Evolutionary conservation across 2,329 filamentous ascomycete genomes (phyloP), one percentile per base, ranked within the genome.

Genomic region (Aspergillus sp.): DNA sequence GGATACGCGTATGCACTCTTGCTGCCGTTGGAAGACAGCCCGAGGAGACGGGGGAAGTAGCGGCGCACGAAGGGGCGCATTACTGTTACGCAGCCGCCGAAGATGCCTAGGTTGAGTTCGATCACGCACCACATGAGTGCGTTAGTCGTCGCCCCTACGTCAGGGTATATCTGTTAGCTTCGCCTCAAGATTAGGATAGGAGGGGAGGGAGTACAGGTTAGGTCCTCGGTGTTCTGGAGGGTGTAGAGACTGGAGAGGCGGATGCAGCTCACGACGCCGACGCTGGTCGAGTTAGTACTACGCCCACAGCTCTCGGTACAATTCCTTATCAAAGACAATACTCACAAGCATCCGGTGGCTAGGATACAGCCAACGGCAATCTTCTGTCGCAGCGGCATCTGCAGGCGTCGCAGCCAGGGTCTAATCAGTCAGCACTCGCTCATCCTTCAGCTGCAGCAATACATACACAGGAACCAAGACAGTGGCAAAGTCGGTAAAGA

Each of bases 351-450:
- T 27, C 69, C 68, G 63, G 68, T 70, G 1, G 63, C 64, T 7
- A 70, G 49, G n/a, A 71, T 64, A n/a, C 34, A 60, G 5, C 59
- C 59, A 9, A 73, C 59, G 3, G 65, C 68, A 51, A 73, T 61
- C 53, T 72, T 73, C 50, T 72, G 67, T 19, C 65, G 59, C 13
- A 58, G 3, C 1, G 68, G 68, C 65, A 73, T 70, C 52, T 73
- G 68, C 44, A 73, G 60, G 48, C 59, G 61, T 22, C 65, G 64
- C 8, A 73, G 50, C 59, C 70, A 66, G 2, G 70, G 69, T 48
- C 64, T 69, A 46, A 44, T 19, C n/a, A 17, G 27, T 57, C 27
- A 57, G 54, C 45, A 33, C 15, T 37, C 44, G 30, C 17, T 27
- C 15, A 11, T 6, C 2, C 8, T 12, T 47, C 11, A 2, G n/a